A percentile compares a stretch with the other conserved stretches of the same genome.
phyloP scores from a whole-genome alignment of 2,329 filamentous ascomycete species.

The Ophiobolus disseminans region DNA sequence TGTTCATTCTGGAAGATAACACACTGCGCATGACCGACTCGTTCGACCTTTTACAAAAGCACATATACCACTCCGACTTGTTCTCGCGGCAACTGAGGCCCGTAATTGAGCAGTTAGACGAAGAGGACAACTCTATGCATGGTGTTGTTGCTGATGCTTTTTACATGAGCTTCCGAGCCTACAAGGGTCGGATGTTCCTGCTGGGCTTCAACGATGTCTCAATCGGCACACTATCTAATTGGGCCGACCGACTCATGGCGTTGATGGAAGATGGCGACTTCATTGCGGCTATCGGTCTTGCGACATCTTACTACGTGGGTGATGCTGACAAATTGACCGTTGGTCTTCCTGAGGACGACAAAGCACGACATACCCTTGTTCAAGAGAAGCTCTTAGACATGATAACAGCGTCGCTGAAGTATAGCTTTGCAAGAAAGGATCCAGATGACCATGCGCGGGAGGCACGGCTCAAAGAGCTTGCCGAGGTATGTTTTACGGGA shows the following conservation, averaged over 20 bases:
- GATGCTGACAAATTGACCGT: conserved; percentile 94
- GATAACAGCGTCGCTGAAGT: conserved; percentile 88
- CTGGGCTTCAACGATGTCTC: conserved; percentile 93
- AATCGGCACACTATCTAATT: conserved; percentile 91
- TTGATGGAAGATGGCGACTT: conserved; percentile 98
- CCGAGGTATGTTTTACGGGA: conserved; percentile 81
- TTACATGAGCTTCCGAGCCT: conserved; percentile 95
- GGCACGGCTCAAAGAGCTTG: conserved; percentile 75
- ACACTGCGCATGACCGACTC: conserved; percentile 88
- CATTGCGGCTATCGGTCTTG: conserved; percentile 86
- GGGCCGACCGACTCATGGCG: conserved; percentile 91
- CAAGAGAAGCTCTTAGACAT: conserved; percentile 90
- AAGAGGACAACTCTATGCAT: conserved; percentile 87
- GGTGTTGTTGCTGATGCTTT: conserved; percentile 97
- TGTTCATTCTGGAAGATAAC: conserved; percentile 90
- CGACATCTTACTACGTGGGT: conserved; percentile 90
- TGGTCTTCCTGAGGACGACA: conserved; percentile 84
- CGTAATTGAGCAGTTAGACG: conserved; percentile 86
- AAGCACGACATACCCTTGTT: conserved; percentile 78
- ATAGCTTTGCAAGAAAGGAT: conserved; percentile 74
- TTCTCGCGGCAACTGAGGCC: conserved; percentile 87
- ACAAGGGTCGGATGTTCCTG: conserved; percentile 91
- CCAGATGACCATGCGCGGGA: conserved; percentile 59
- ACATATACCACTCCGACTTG: conserved; percentile 89
- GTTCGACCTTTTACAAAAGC: conserved; percentile 88